phyloP scores from a whole-genome alignment of 371 early-diverging fungal species.

The Apophysomyces sp. region DNA sequence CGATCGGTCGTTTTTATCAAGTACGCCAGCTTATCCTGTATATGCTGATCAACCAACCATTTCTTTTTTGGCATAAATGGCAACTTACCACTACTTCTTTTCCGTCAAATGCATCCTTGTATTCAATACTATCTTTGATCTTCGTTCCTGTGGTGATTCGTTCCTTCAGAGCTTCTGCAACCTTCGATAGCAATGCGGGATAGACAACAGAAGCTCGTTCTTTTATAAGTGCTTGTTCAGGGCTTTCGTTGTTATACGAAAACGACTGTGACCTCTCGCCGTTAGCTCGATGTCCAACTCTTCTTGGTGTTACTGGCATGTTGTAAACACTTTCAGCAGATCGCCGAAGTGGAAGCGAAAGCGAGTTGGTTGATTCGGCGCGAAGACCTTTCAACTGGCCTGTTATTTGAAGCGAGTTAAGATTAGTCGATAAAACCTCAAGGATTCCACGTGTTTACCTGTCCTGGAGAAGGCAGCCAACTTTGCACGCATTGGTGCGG shows the following conservation, averaged over 20 bases:
- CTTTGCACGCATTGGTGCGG: slow-evolving; percentile 17
- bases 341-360: slow-evolving; percentile 16
- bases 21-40: slow-evolving; percentile 58
- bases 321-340: slow-evolving; percentile 17
- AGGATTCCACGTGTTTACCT: slow-evolving; percentile 3
- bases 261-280: slow-evolving; percentile 17
- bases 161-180: slow-evolving; percentile 70
- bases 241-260: slow-evolving; percentile 11
- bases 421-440: neutral
- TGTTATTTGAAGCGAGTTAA: neutral
- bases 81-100: slow-evolving; percentile 75
- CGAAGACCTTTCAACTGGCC: slow-evolving; percentile 9
- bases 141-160: slow-evolving; percentile 49
- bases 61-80: neutral
- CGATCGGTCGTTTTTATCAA: slow-evolving; percentile 67
- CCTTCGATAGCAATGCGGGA: slow-evolving; percentile 77
- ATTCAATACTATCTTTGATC: slow-evolving; percentile 75
- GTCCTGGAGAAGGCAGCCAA: slow-evolving; percentile 12
- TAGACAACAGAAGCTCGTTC: slow-evolving; percentile 32
- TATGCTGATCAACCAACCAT: neutral
- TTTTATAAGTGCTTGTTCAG: neutral
- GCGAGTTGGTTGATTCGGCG: slow-evolving; percentile 11
- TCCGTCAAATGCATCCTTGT: slow-evolving; percentile 79
- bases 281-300: neutral
- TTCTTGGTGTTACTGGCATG: neutral